Evolutionary conservation across 2,329 filamentous ascomycete species (phyloP).

Genomic region (Curvularia spicifera): DNA sequence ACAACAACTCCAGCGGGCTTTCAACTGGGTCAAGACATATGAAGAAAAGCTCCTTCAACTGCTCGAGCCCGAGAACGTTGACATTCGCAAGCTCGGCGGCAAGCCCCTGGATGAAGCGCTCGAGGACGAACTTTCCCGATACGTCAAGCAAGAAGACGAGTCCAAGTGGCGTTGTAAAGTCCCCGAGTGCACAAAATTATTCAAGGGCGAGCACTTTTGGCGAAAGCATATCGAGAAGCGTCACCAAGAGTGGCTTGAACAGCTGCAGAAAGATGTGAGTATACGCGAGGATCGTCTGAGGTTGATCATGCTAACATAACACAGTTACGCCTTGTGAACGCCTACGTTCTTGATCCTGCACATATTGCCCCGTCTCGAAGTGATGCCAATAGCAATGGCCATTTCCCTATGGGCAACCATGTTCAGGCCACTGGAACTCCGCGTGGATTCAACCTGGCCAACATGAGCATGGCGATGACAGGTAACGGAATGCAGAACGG

Average conservation of each 20-base stretch:
- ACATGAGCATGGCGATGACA: slow-evolving; percentile 69
- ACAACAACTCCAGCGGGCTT: slow-evolving; percentile 90
- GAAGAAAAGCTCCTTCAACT: slow-evolving; percentile 96
- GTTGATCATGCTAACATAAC: slow-evolving; percentile 10
- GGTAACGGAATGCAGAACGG: slow-evolving; percentile 53
- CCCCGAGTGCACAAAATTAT: slow-evolving; percentile 93
- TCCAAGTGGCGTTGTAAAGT: slow-evolving; percentile 97
- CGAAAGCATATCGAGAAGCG: slow-evolving; percentile 97
- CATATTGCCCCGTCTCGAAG: slow-evolving; percentile 93
- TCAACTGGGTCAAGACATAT: slow-evolving; percentile 98
- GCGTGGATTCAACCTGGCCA: slow-evolving; percentile 86
- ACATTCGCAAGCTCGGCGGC: slow-evolving; percentile 89
- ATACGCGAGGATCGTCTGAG: not conserved
- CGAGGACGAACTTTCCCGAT: slow-evolving; percentile 83
- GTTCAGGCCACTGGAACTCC: slow-evolving; percentile 78
- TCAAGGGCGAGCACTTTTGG: slow-evolving; percentile 98
- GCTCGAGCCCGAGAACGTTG: slow-evolving; percentile 84
- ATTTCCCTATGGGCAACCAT: slow-evolving; percentile 85
- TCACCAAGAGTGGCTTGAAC: slow-evolving; percentile 85
- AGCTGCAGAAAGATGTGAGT: slow-evolving; percentile 81
- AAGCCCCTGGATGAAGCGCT: slow-evolving; percentile 84
- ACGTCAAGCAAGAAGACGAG: slow-evolving; percentile 96
- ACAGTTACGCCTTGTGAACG: slow-evolving; percentile 87
- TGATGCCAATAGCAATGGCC: slow-evolving; percentile 93
- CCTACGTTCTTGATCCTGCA: slow-evolving; percentile 90